These are phyloP conservation scores for Dactylella cylindrospora DNA, from an alignment of 2,329 filamentous ascomycete species.

Conservation along the genomic window DNA sequence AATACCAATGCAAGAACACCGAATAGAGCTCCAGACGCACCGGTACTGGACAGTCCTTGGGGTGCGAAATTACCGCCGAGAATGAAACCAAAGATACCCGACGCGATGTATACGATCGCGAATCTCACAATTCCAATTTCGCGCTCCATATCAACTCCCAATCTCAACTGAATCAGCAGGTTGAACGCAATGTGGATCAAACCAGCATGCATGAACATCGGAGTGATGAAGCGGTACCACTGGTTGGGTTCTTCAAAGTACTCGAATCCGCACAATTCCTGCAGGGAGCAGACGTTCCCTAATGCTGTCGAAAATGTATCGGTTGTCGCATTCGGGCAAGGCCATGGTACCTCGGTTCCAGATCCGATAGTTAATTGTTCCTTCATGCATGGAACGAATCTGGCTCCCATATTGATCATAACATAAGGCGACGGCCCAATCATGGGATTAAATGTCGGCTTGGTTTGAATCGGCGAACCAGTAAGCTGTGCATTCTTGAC, in stretches of 20 bases:
- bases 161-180: slow-evolving; percentile 82
- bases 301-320: slow-evolving; percentile 54
- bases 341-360: slow-evolving; percentile 62
- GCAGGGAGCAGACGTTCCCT: slow-evolving; percentile 67
- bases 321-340: slow-evolving; percentile 77
- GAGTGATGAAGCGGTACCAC: slow-evolving; percentile 94
- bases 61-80: slow-evolving; percentile 91
- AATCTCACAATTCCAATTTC: slow-evolving; percentile 87
- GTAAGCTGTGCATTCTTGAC: slow-evolving; percentile 71
- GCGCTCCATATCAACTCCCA: slow-evolving; percentile 89
- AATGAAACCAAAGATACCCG: slow-evolving; percentile 94
- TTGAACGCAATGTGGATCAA: slow-evolving; percentile 96
- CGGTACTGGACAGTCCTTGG: slow-evolving; percentile 63
- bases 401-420: slow-evolving; percentile 94
- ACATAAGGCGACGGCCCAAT: slow-evolving; percentile 89
- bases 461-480: slow-evolving; percentile 56
- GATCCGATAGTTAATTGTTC: slow-evolving; percentile 68
- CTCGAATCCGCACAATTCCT: slow-evolving; percentile 78
- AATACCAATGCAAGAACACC: slow-evolving; percentile 85
- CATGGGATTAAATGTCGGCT: slow-evolving; percentile 92
- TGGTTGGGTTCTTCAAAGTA: slow-evolving; percentile 71
- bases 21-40: slow-evolving; percentile 86
- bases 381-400: slow-evolving; percentile 94
- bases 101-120: slow-evolving; percentile 81
- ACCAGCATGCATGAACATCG: slow-evolving; percentile 93